phyloP scores from a whole-genome alignment of 2,329 filamentous ascomycete species.

The Byssochlamys sp. region DNA sequence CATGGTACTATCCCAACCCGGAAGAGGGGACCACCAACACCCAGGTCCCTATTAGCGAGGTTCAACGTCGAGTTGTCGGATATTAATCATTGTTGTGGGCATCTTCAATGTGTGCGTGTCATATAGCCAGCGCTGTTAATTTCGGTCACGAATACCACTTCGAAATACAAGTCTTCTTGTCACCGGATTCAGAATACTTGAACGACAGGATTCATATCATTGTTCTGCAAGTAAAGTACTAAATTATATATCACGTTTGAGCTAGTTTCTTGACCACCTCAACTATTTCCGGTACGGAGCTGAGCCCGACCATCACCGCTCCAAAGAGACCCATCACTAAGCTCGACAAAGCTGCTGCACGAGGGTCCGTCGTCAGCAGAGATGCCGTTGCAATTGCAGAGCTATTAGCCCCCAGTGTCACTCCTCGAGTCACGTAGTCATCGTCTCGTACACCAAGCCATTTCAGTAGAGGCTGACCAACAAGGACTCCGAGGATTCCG shows the following conservation, averaged over 20 bases:
- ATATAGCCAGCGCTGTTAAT: no score
- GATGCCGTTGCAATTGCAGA: not conserved
- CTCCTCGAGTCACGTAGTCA: not conserved
- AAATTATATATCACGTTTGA: not conserved
- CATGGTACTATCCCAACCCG: constrained; percentile 54
- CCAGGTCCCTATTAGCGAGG: constrained; percentile 1
- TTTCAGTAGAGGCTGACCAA: not conserved
- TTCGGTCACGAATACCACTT: not conserved
- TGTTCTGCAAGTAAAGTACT: not conserved
- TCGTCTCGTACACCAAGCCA: not conserved
- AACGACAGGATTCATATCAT: not conserved
- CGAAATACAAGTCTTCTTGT: not conserved
- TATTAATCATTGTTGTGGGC: not conserved
- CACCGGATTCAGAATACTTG: not conserved
- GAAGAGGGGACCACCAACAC: constrained; percentile 13
- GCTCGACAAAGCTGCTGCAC: not conserved
- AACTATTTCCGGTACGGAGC: not conserved
- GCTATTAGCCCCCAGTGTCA: not conserved
- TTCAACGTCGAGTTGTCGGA: not conserved
- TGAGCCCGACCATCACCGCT: not conserved
- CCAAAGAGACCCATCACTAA: not conserved
- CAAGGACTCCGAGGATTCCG: not conserved
- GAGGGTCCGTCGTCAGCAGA: not conserved
- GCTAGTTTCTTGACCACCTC: not conserved
- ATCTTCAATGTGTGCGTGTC: not conserved